Conservation (phyloP, 805 yeast genomes). For the Kodamaea neixiangensis region DNA sequence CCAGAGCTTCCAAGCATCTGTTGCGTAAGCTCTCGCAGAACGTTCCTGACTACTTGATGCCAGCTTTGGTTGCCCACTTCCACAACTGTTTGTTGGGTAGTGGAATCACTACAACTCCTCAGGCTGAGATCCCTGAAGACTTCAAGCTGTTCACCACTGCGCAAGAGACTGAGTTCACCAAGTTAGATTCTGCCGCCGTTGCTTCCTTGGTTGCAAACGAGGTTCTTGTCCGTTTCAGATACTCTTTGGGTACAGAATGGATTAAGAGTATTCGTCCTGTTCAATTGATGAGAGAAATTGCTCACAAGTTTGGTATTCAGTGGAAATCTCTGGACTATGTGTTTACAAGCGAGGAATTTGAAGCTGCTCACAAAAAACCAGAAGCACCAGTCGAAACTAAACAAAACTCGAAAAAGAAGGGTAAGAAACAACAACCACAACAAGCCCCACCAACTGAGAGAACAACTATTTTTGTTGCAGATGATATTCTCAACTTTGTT, state of each 20-base stretch:
- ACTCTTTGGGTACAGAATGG: conserved; percentile 54
- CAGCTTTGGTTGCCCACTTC: conserved; percentile 65
- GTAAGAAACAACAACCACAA: conserved; percentile 17
- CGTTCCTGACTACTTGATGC: conserved; percentile 56
- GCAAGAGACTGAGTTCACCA: conserved; percentile 42
- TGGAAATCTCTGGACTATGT: conserved; percentile 58
- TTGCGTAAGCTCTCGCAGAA: conserved; percentile 49
- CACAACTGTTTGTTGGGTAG: conserved; percentile 70
- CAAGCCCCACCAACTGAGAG: conserved; percentile 15
- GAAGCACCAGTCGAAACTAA: conserved; percentile 31
- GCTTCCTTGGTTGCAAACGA: conserved; percentile 48
- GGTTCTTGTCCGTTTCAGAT: conserved; percentile 65
- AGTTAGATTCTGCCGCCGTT: conserved; percentile 50
- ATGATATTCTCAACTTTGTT: conserved; percentile 66
- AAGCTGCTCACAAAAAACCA: background rate
- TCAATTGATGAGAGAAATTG: conserved; percentile 67
- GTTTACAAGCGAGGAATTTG: conserved; percentile 45
- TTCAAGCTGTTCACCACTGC: conserved; percentile 44
- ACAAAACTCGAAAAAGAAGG: conserved; percentile 29
- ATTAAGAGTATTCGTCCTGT: conserved; percentile 31
- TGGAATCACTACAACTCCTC: conserved; percentile 41
- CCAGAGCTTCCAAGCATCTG: conserved; percentile 78
- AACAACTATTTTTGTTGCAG: conserved; percentile 50
- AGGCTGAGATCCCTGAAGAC: conserved; percentile 43
- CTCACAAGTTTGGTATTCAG: conserved; percentile 83